Conservation (phyloP, 805 yeast genomes). For the Candida montana region DNA sequence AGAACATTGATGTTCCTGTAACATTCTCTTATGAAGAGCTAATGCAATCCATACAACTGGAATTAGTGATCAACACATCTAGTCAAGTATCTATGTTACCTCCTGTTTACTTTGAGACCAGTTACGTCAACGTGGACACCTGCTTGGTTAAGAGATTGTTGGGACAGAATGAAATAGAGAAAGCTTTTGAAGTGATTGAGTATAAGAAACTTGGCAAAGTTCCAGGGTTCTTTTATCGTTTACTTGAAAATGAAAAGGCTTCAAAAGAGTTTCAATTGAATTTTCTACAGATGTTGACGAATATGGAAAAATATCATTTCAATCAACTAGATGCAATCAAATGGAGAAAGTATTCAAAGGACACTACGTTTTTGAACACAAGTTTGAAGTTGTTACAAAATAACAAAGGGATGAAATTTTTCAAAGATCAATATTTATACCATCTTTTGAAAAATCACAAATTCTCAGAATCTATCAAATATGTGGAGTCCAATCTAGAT, state of each 20-base stretch:
- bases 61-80: constrained; percentile 9
- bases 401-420: background rate
- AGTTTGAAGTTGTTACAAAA: constrained; percentile 4
- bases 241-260: background rate
- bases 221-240: constrained; percentile 16
- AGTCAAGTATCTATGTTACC: constrained; percentile 11
- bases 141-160: constrained; percentile 10
- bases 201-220: background rate
- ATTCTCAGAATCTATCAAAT: background rate
- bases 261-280: constrained; percentile 1
- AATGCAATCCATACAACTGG: constrained; percentile 13
- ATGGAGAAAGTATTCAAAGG: constrained; percentile 7
- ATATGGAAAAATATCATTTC: constrained; percentile 2
- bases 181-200: constrained; percentile 10
- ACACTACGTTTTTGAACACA: constrained; percentile 7
- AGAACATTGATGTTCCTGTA: too few species aligned
- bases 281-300: constrained; percentile 5
- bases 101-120: constrained; percentile 12
- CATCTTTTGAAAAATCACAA: constrained; percentile 8
- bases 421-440: constrained; percentile 11
- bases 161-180: background rate
- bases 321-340: constrained; percentile 7
- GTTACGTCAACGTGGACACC: constrained; percentile 13
- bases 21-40: constrained; percentile 12
- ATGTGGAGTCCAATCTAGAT: background rate